Evolutionary conservation across 2,329 filamentous ascomycete species (phyloP), one percentile per base, ranked within the genome.

Genomic region (Fonsecaea pugnacius): DNA sequence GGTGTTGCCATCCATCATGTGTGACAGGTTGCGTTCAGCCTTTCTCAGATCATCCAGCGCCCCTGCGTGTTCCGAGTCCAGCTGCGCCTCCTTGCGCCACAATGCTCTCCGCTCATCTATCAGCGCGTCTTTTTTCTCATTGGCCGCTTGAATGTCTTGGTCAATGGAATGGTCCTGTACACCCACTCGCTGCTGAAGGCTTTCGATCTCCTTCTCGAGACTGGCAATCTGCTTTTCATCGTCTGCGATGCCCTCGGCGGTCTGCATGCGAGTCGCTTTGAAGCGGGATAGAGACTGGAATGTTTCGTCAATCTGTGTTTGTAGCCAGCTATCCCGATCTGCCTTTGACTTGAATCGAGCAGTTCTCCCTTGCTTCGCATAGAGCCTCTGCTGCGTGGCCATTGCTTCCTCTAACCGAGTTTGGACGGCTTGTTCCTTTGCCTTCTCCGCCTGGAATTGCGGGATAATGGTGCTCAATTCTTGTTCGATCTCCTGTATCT

Each of bases 341-440:
- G 86, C 85, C 80, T 96, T 96, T 75, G 87, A 96, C 73, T 85
- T 90, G 77, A 96, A 99, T 67, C 92, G 90, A 18, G 90, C 89
- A 69, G 90, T 92, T 52, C 94, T 89, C 50, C 90, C 92, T 78
- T 99, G 94, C 76, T 99, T 99, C 57, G 91, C 91, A 73, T 96
- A 91, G 7, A 99, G 84, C 40, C 93, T 88, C 69, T 90, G 87
- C 48, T 91, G 85, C 4, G 86, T 84, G 7, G 89, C 89, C 72
- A 96, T 90, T 0, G 90, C 90, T 56, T 90, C 83, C 53, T 92
- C 89, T 10, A 98, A 83, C 64, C 90, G 87, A 61, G 88, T 82
- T 72, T 88, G 89, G 32, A 91, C 81, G 16, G 86, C 84, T 16
- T 84, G 83, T 74, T 97, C 95, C 64, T 91, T 84, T 58, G 87